Evolutionary conservation across 345 rosid species (phyloP).

Genomic region (Kandelia obovata): DNA sequence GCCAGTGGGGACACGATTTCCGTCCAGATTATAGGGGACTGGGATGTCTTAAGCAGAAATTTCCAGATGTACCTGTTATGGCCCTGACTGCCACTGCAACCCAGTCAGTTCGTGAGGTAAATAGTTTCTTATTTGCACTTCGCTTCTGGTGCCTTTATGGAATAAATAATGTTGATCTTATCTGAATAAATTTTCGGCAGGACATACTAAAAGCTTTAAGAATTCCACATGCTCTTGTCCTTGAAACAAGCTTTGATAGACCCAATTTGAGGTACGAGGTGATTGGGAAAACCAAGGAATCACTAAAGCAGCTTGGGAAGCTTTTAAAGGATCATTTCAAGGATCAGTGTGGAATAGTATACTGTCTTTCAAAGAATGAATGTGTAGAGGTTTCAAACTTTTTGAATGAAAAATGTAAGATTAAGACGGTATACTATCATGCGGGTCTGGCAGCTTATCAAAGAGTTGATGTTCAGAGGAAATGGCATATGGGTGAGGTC

Average conservation of each 20-base stretch:
- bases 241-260: constrained; percentile 91
- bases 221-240: constrained; percentile 72
- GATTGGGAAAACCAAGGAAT: constrained; percentile 61
- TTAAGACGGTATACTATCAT: constrained; percentile 71
- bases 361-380: constrained; percentile 88
- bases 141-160: not conserved
- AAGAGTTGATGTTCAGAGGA: constrained; percentile 71
- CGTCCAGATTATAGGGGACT: constrained; percentile 85
- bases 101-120: constrained; percentile 67
- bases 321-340: constrained; percentile 59
- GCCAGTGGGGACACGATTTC: constrained; percentile 99
- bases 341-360: constrained; percentile 73
- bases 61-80: constrained; percentile 63
- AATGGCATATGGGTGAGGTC: constrained; percentile 81
- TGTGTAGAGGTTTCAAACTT: constrained; percentile 70
- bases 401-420: constrained; percentile 68
- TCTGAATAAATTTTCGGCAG: constrained; percentile 37
- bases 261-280: constrained; percentile 88
- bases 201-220: constrained; percentile 72
- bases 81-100: constrained; percentile 94
- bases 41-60: constrained; percentile 80
- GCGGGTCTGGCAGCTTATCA: constrained; percentile 74
- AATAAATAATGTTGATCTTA: not conserved
- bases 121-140: not conserved
- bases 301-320: constrained; percentile 79